These are phyloP conservation scores for Penicillium mononematosum DNA, from an alignment of 495 filamentous ascomycete genomes.

Conservation along the genomic window DNA sequence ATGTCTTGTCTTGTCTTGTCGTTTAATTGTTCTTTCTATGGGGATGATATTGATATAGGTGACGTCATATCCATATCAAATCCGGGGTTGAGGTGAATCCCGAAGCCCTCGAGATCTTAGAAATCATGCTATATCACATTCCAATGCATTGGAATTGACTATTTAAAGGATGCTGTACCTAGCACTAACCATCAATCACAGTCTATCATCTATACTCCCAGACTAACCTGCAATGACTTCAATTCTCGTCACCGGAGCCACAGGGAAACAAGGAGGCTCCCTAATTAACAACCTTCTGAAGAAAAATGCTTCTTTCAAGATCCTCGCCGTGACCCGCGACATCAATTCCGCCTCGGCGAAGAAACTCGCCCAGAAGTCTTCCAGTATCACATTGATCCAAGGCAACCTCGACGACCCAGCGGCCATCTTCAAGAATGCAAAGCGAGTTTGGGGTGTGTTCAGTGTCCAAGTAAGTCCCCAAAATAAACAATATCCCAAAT, in stretches of 20 bases:
- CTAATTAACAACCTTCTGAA: slow-evolving; percentile 57
- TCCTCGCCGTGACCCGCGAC: slow-evolving; percentile 70
- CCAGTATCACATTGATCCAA: slow-evolving; percentile 52
- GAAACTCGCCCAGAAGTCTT: slow-evolving; percentile 43
- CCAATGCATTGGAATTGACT: background rate
- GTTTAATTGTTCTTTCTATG: background rate
- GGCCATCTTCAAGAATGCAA: slow-evolving; percentile 53
- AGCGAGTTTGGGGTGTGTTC: slow-evolving; percentile 53
- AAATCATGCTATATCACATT: background rate
- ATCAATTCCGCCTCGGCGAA: slow-evolving; percentile 51
- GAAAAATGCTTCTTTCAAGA: slow-evolving; percentile 48
- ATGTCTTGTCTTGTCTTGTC: background rate
- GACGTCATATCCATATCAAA: slow-evolving; percentile 1
- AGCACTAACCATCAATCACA: background rate
- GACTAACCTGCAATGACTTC: slow-evolving; percentile 15
- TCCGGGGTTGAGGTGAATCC: slow-evolving; percentile 5
- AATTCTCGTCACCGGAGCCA: slow-evolving; percentile 69
- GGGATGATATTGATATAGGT: background rate
- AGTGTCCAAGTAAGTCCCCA: slow-evolving; percentile 40
- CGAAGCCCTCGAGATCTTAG: background rate
- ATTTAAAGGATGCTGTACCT: background rate
- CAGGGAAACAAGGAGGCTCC: slow-evolving; percentile 63
- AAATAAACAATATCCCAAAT: slow-evolving; percentile 30
- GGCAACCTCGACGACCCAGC: slow-evolving; percentile 54
- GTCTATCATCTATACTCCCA: background rate